phyloP scores from a whole-genome alignment of 331 rosid species.

The Saraca asoca region DNA sequence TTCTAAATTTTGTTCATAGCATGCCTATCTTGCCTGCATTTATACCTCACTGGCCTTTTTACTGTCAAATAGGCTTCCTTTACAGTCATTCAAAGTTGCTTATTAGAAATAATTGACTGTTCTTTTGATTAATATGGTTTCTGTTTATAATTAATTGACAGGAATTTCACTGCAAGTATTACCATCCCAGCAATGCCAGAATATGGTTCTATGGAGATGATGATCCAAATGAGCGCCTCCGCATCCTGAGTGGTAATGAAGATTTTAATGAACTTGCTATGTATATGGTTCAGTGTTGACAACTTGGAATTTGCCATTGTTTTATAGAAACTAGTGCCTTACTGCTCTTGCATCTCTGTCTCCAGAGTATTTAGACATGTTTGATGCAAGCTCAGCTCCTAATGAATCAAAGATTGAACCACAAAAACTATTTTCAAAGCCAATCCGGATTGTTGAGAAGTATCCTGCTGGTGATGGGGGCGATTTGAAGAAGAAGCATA shows the following conservation, averaged over 20 bases:
- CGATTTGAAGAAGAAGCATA: slow-evolving; percentile 83
- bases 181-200: slow-evolving; percentile 91
- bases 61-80: slow-evolving; percentile 6
- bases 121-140: slow-evolving; percentile 4
- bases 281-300: too few relatives aligned
- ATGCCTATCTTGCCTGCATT: not conserved
- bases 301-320: too few relatives aligned
- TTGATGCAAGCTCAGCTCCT: slow-evolving; percentile 72
- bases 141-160: slow-evolving; percentile 43
- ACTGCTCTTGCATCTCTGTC: slow-evolving; percentile 33
- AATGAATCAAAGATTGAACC: slow-evolving; percentile 72
- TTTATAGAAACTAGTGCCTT: slow-evolving; percentile 19
- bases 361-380: slow-evolving; percentile 86
- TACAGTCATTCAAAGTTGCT: not conserved
- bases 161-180: slow-evolving; percentile 93
- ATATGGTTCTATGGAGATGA: slow-evolving; percentile 99
- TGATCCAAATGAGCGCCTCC: slow-evolving; percentile 85
- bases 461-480: slow-evolving; percentile 85
- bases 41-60: slow-evolving; percentile 23
- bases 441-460: slow-evolving; percentile 77
- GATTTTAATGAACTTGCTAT: slow-evolving; percentile 21
- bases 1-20: not conserved
- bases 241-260: slow-evolving; percentile 70
- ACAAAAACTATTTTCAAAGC: slow-evolving; percentile 79
- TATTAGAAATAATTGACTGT: slow-evolving; percentile 12